Conservation (phyloP, 1,139 yeast species). For the Pichia sp. region DNA sequence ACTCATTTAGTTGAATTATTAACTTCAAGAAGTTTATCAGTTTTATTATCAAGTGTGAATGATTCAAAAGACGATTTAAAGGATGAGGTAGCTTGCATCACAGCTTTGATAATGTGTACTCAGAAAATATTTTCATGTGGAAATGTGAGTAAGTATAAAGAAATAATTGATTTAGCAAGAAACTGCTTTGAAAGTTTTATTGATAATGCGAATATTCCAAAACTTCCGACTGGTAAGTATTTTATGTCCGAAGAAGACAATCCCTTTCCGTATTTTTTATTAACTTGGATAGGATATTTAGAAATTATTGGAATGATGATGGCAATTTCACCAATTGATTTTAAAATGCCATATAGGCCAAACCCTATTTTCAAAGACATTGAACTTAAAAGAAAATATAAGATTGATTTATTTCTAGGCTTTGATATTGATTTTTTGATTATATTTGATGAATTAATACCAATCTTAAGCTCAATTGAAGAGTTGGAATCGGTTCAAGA, state of each 20-base stretch:
- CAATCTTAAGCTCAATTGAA: conserved; percentile 9
- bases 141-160: conserved; percentile 7
- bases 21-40: conserved; percentile 9
- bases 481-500: neutral
- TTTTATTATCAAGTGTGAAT: conserved; percentile 1
- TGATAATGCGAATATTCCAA: conserved; percentile 1
- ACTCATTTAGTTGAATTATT: conserved; percentile 8
- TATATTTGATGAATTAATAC: conserved; percentile 11
- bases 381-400: conserved; percentile 5
- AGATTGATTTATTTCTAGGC: conserved; percentile 14
- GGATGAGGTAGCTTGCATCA: conserved; percentile 9
- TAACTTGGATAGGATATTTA: conserved; percentile 14
- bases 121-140: conserved; percentile 11
- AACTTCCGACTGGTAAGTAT: conserved; percentile 6
- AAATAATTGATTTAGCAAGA: conserved; percentile 11
- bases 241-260: conserved; percentile 7
- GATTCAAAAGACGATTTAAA: neutral
- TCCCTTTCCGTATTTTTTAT: conserved; percentile 8
- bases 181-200: conserved; percentile 5
- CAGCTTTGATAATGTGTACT: conserved; percentile 11
- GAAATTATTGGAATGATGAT: conserved; percentile 15
- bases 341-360: conserved; percentile 9
- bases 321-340: conserved; percentile 9
- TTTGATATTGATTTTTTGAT: conserved; percentile 10
- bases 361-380: conserved; percentile 5